Conservation (phyloP, 2,329 filamentous ascomycete genomes). For the Graphilbum fragrans region DNA sequence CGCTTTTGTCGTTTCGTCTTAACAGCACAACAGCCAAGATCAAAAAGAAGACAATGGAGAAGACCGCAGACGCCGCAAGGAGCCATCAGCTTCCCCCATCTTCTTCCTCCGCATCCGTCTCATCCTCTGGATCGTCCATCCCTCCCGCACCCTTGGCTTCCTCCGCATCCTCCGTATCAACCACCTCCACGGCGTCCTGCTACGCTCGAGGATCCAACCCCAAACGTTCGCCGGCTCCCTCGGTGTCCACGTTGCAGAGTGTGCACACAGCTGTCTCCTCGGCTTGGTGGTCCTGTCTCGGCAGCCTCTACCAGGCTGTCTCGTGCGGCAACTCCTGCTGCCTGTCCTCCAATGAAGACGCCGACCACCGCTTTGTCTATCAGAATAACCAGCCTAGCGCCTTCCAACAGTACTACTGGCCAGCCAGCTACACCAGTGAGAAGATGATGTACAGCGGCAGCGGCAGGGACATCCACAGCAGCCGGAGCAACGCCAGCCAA, state of each 20-base stretch:
- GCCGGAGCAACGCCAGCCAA: not conserved
- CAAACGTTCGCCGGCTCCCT: no score
- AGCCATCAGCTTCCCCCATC: not conserved
- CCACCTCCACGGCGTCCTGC: not conserved
- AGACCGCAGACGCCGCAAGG: no score
- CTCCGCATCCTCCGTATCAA: not conserved
- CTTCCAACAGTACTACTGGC: not conserved
- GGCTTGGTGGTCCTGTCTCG: not conserved
- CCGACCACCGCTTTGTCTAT: not conserved
- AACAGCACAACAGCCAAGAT: no score
- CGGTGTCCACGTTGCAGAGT: not conserved
- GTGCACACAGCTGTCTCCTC: not conserved
- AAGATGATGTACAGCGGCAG: not conserved
- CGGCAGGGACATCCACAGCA: not conserved
- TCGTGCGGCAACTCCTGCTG: no score
- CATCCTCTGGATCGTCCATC: not conserved
- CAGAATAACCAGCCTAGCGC: no score
- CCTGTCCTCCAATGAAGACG: not conserved
- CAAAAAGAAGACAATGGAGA: no score
- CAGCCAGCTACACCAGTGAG: not conserved
- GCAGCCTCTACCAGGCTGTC: not conserved
- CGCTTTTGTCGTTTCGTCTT: no score
- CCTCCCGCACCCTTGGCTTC: no score
- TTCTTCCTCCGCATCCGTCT: not conserved
- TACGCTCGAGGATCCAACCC: not conserved